Base-by-base conservation (phyloP, 768 basidiomycete genomes). In the Leucosporidium yakuticum region DNA sequence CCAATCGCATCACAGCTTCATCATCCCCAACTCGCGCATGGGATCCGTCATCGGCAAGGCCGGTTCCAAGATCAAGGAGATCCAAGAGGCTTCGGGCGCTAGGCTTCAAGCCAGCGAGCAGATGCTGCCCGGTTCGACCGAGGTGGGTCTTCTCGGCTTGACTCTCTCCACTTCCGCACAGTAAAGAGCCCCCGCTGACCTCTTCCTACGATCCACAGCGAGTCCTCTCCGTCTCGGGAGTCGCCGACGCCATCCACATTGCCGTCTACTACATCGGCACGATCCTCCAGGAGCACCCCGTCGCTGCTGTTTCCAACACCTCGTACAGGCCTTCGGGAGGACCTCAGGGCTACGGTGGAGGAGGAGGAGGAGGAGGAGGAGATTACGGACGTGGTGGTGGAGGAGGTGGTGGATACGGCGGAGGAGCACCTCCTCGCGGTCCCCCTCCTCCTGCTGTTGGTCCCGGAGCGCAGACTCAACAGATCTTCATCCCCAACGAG, bases 241-340 rank as follows among this genome's bases (percentile, higher is more conserved):
- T 99, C 60, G 96, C 96, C 27, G 96, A 99, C 78, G 96, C 96
- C 36, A 93, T 99, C 66, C 96, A 99, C 79, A 99, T 99, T 70
- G 96, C 96, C 50, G 97, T 95, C 5, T 99, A 98, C 81, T 98
- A 99, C 79, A 94, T 99, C 69, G 96, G 96, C 64, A 97, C 93
- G 72, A 96, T 98, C 75, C 86, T 99, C 63, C 78, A 80, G 64
- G 81, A 82, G 74, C 79, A 78, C 72, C 88, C 95, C 73, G 92
- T 96, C 78, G 88, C 62, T 12, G 4, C 62, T 5, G 61, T 53
- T 32, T 80, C 84, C 60, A 80, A 81, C 75, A 78, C 81, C 29
- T 79, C 74, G 50, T 68, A 71, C 67, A 60, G 67, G 15, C 67
- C 70, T 6, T 59, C 60, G 8, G 60, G 44, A 2, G 51, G 57